phyloP scores from a whole-genome alignment of 495 filamentous ascomycete species.

The Hypoxylon perforatum region DNA sequence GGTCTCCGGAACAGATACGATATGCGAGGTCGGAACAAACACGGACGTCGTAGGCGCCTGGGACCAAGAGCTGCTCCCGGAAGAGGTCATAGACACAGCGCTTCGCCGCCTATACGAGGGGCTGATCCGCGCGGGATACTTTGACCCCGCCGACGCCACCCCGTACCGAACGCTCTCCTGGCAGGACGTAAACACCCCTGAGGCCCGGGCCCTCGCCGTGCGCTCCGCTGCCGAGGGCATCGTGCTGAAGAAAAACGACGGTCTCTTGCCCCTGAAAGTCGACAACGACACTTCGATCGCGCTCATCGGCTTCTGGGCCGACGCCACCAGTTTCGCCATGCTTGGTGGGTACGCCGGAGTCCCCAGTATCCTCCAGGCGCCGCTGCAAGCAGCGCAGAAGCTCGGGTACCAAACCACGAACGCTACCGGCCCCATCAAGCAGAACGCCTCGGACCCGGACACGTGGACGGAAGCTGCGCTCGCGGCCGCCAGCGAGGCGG shows the following conservation, averaged over 20 bases:
- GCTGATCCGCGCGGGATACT: slow-evolving; percentile 51
- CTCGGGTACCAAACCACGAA: slow-evolving; percentile 41
- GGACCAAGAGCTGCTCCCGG: slow-evolving; percentile 43
- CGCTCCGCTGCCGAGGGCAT: slow-evolving; percentile 49
- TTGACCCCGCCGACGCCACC: slow-evolving; percentile 43
- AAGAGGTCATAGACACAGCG: slow-evolving; percentile 48
- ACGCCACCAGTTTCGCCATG: slow-evolving; percentile 45
- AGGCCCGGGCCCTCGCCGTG: slow-evolving; percentile 44
- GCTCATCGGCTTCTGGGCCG: slow-evolving; percentile 56
- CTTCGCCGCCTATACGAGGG: slow-evolving; percentile 50
- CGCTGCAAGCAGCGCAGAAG: slow-evolving; percentile 48
- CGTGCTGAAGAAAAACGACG: slow-evolving; percentile 56
- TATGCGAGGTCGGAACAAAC: slow-evolving; percentile 47
- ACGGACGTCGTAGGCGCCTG: slow-evolving; percentile 48
- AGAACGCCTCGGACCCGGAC: slow-evolving; percentile 25
- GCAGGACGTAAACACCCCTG: slow-evolving; percentile 46
- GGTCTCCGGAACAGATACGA: slow-evolving; percentile 51
- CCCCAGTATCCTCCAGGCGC: slow-evolving; percentile 50
- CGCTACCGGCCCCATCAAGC: slow-evolving; percentile 44
- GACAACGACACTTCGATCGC: slow-evolving; percentile 46
- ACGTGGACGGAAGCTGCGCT: slow-evolving; percentile 44
- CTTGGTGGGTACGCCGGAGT: slow-evolving; percentile 55
- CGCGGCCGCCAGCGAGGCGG: slow-evolving; percentile 48
- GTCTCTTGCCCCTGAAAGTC: slow-evolving; percentile 44
- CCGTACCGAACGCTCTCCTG: slow-evolving; percentile 46